Percentiles rank a stretch among this genome's conserved stretches.
phyloP scores from a whole-genome alignment of 2,329 filamentous ascomycete species.

The Fusarium sp. region DNA sequence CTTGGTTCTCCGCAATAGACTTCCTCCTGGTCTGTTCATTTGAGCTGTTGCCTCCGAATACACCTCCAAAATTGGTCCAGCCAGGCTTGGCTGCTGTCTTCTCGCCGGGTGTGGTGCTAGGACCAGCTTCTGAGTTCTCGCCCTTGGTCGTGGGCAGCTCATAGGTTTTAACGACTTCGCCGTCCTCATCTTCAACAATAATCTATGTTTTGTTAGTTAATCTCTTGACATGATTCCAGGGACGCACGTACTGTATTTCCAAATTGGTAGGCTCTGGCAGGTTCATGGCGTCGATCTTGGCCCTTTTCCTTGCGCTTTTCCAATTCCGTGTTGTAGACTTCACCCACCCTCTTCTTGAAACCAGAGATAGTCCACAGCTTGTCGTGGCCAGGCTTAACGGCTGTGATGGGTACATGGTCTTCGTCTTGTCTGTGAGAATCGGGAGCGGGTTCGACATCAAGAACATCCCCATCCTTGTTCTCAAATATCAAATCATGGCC shows the following conservation, averaged over 20 bases:
- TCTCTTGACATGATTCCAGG: not conserved
- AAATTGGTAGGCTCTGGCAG: slow-evolving; percentile 85
- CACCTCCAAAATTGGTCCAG: slow-evolving; percentile 60
- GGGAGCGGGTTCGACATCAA: slow-evolving; percentile 65
- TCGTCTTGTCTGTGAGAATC: slow-evolving; percentile 10
- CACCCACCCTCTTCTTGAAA: slow-evolving; percentile 61
- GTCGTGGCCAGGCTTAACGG: slow-evolving; percentile 29
- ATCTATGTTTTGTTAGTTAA: slow-evolving; percentile 63
- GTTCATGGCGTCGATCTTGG: slow-evolving; percentile 72
- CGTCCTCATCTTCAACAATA: slow-evolving; percentile 87
- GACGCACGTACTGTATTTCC: slow-evolving; percentile 73
- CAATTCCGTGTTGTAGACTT: slow-evolving; percentile 68
- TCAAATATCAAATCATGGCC: slow-evolving; percentile 83
- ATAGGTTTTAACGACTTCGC: slow-evolving; percentile 87
- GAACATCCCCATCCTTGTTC: slow-evolving; percentile 85
- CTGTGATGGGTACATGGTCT: slow-evolving; percentile 32
- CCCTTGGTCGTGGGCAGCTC: slow-evolving; percentile 70
- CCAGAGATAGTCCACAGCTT: slow-evolving; percentile 49
- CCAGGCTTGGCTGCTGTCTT: slow-evolving; percentile 54
- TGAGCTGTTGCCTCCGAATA: slow-evolving; percentile 42
- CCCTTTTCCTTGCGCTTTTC: slow-evolving; percentile 70
- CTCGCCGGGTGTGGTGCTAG: slow-evolving; percentile 50
- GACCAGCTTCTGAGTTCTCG: slow-evolving; percentile 46
- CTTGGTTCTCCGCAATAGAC: slow-evolving; percentile 55
- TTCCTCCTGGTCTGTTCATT: slow-evolving; percentile 51